These are phyloP conservation scores for Aspergillus phoenicis DNA, from an alignment of 2,329 filamentous ascomycete species.

Conservation along the genomic window DNA sequence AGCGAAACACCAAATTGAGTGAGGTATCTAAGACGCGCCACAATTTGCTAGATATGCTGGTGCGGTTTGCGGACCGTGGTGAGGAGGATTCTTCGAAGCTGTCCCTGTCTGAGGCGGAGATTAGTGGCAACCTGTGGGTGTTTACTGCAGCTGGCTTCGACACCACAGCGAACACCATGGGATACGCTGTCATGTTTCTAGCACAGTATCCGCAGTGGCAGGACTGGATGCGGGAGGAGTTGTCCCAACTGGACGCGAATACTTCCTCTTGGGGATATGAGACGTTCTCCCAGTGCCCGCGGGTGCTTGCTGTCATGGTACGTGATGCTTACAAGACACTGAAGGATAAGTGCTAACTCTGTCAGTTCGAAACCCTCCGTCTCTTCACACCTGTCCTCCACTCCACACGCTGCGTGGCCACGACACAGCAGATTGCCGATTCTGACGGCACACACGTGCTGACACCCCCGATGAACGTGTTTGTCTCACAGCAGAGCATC, in stretches of 20 bases:
- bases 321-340: neutral
- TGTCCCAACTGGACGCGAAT: conserved; percentile 39
- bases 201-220: conserved; percentile 53
- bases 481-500: conserved; percentile 13
- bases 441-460: conserved; percentile 33
- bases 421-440: conserved; percentile 34
- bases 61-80: conserved; percentile 6
- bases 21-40: neutral
- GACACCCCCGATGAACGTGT: conserved; percentile 37
- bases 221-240: conserved; percentile 56
- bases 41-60: conserved; percentile 12
- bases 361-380: conserved; percentile 46
- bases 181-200: conserved; percentile 53
- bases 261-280: conserved; percentile 44
- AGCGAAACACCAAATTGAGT: neutral
- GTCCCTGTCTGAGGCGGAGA: conserved; percentile 42
- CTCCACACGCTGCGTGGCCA: conserved; percentile 36
- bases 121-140: conserved; percentile 51
- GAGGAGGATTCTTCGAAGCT: conserved; percentile 21
- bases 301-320: conserved; percentile 55
- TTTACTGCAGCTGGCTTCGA: conserved; percentile 54
- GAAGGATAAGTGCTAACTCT: neutral
- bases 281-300: conserved; percentile 47
- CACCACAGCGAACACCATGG: conserved; percentile 54
- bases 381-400: conserved; percentile 46